Conservation (phyloP, 2,329 filamentous ascomycete genomes). For the Penicillium sumatraense region DNA sequence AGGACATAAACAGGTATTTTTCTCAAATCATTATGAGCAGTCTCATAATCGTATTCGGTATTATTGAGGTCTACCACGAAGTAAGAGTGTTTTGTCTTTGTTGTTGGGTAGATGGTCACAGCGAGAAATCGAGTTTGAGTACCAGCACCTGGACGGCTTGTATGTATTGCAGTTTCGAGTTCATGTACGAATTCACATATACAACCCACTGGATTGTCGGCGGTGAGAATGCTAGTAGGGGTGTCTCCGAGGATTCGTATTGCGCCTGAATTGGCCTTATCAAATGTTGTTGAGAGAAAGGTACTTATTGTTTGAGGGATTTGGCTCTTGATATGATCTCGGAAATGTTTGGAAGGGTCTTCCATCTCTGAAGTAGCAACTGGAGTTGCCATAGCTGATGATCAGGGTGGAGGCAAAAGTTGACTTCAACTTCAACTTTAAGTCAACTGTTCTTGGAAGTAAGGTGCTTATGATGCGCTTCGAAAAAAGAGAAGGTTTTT, state of each 20-base stretch:
- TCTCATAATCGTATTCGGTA: conserved; percentile 16
- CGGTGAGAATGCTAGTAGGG: conserved; percentile 17
- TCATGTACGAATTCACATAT: conserved; percentile 12
- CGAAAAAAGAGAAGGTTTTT: neutral
- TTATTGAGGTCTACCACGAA: conserved; percentile 22
- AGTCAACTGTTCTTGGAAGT: no score
- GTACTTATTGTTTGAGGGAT: no score
- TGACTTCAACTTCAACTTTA: no score
- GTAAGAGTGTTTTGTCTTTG: conserved; percentile 13
- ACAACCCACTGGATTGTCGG: conserved; percentile 12
- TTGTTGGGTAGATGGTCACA: conserved; percentile 4
- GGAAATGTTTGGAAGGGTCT: neutral
- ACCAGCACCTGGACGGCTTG: neutral
- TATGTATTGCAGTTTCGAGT: conserved; percentile 1
- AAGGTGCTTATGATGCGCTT: no score
- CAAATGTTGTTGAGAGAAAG: no score
- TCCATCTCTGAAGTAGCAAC: neutral
- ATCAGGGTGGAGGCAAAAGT: no score
- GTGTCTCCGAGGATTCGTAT: conserved; percentile 18
- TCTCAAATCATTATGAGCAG: conserved; percentile 13
- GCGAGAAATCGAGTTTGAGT: conserved; percentile 12
- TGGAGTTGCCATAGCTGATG: no score
- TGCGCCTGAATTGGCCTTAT: neutral
- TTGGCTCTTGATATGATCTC: no score
- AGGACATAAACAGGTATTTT: conserved; percentile 17